These are phyloP conservation scores for Mikania micrantha DNA, from an alignment of 129 eudicot species.

Conservation along the genomic window DNA sequence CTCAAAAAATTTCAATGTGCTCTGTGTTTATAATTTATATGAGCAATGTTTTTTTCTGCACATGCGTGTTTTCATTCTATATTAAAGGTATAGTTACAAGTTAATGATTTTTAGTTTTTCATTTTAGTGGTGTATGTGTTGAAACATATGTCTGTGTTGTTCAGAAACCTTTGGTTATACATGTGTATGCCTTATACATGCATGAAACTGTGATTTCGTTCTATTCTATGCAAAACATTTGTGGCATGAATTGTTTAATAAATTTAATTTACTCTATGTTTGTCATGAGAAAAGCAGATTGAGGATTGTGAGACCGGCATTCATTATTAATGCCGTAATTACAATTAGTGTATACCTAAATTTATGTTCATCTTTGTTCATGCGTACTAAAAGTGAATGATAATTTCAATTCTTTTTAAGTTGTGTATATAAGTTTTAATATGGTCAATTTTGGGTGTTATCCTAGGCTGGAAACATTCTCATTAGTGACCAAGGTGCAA, in stretches of 20 bases:
- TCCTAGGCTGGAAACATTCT: conserved; percentile 35
- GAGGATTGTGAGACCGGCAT: not conserved
- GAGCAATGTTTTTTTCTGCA: not conserved
- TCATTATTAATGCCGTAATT: not conserved
- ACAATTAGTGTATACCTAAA: not conserved
- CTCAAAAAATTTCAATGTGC: not conserved
- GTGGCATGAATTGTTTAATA: not conserved
- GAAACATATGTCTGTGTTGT: not conserved
- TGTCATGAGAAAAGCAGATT: not conserved
- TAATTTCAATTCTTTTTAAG: not conserved
- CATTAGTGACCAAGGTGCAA: conserved; percentile 28
- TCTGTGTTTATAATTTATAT: not conserved
- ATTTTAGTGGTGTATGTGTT: not conserved
- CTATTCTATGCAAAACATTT: not conserved
- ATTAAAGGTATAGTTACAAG: not conserved
- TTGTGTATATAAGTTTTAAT: conserved; percentile 2
- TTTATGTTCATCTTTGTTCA: conserved; percentile 2
- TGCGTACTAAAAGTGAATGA: conserved; percentile 8
- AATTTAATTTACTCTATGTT: not conserved
- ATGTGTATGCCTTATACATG: not conserved
- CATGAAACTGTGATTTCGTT: not conserved
- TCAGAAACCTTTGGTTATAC: not conserved
- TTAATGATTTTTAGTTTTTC: not conserved
- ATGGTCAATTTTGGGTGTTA: not conserved
- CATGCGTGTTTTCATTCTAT: not conserved